phyloP scores from a whole-genome alignment of 441 rosid genomes.

The Pelargonium cotyledonis region DNA sequence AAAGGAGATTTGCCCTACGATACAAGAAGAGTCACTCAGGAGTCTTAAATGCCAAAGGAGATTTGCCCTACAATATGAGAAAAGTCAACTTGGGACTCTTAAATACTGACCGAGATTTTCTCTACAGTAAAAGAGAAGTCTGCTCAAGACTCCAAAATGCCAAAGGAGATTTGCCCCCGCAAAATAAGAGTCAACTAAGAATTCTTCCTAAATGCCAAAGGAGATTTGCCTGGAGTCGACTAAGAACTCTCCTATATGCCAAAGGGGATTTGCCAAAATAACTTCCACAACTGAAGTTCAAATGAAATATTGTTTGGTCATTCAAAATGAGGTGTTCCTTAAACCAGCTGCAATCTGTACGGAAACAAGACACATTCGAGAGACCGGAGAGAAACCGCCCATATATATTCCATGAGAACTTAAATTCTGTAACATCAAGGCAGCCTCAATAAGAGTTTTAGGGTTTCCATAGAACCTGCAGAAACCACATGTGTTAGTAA shows the following conservation, averaged over 20 bases:
- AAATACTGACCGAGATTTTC: conserved; percentile 29
- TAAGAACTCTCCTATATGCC: not conserved
- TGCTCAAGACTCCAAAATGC: not conserved
- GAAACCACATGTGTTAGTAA: not conserved
- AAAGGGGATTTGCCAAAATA: conserved; percentile 4
- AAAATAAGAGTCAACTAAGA: not conserved
- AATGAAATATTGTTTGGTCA: not conserved
- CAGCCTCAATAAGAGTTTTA: not conserved
- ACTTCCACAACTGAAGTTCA: not conserved
- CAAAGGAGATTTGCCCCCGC: conserved; percentile 7
- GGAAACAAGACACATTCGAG: not conserved
- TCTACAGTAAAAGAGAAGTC: conserved; percentile 20
- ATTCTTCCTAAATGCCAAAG: conserved; percentile 27
- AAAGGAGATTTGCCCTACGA: conserved; percentile 28
- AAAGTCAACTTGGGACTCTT: not conserved
- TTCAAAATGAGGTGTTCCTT: not conserved
- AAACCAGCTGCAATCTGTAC: not conserved
- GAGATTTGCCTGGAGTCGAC: conserved; percentile 20
- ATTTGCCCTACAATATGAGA: conserved; percentile 20
- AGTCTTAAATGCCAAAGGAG: conserved; percentile 3
- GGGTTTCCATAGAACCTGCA: not conserved
- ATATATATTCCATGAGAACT: conserved; percentile 2
- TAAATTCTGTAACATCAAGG: not conserved
- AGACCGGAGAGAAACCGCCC: conserved; percentile 1
- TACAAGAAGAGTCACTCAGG: conserved; percentile 5